Conservation (phyloP, 352 stramenopile species). For the Globisporangium uncinulatum region DNA sequence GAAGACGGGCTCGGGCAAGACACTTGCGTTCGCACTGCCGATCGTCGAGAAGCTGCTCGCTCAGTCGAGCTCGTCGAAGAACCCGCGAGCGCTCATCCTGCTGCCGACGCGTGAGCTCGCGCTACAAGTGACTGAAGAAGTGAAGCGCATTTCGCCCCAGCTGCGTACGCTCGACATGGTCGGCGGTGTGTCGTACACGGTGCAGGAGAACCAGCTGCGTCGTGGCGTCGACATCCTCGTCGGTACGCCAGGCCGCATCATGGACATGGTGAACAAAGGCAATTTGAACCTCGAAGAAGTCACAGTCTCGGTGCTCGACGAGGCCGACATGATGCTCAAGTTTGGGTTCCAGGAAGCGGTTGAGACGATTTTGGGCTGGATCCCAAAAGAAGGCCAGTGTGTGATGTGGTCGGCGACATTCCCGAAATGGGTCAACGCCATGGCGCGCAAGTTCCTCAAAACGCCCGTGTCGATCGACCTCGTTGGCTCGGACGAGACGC, state of each 20-base stretch:
- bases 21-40: slow-evolving; percentile 52
- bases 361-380: slow-evolving; percentile 90
- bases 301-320: slow-evolving; percentile 91
- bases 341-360: slow-evolving; percentile 98
- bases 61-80: slow-evolving; percentile 21
- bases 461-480: slow-evolving; percentile 93
- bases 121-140: slow-evolving; percentile 94
- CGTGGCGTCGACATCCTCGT: slow-evolving; percentile 93
- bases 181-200: slow-evolving; percentile 90
- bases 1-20: slow-evolving; percentile 82
- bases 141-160: slow-evolving; percentile 82
- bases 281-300: slow-evolving; percentile 88
- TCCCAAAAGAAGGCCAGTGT: slow-evolving; percentile 78
- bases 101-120: slow-evolving; percentile 97
- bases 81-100: slow-evolving; percentile 92
- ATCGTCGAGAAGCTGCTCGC: slow-evolving; percentile 71
- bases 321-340: slow-evolving; percentile 98
- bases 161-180: slow-evolving; percentile 90
- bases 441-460: slow-evolving; percentile 92
- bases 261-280: slow-evolving; percentile 94
- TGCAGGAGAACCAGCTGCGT: slow-evolving; percentile 89
- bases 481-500: slow-evolving; percentile 85
- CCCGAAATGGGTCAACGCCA: slow-evolving; percentile 92
- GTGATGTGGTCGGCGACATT: slow-evolving; percentile 97
- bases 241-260: slow-evolving; percentile 95